Conservation (phyloP, 208 protist genomes). For the Leptomonas seymouri region DNA sequence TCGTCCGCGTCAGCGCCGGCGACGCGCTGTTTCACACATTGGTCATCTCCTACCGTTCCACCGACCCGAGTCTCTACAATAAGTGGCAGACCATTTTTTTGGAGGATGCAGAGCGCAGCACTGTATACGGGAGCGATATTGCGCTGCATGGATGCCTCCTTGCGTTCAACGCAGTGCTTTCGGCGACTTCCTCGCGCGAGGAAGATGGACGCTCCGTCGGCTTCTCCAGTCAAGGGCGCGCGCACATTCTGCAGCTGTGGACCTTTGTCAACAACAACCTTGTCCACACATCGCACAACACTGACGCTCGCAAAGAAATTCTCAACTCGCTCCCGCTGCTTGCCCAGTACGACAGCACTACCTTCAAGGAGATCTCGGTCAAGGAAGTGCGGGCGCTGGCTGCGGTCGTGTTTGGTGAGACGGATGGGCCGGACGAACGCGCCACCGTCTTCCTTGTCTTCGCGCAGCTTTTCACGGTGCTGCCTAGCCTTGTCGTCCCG, state of each 20-base stretch:
- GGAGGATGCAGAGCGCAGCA: slow-evolving; percentile 44
- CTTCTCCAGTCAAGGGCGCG: slow-evolving; percentile 42
- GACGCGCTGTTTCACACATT: slow-evolving; percentile 62
- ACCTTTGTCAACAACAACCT: slow-evolving; percentile 58
- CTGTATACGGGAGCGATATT: slow-evolving; percentile 41
- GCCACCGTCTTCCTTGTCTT: slow-evolving; percentile 68
- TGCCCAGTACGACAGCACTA: slow-evolving; percentile 69
- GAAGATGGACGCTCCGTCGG: slow-evolving; percentile 40
- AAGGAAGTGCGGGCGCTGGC: slow-evolving; percentile 48
- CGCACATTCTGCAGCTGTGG: slow-evolving; percentile 61
- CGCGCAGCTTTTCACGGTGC: slow-evolving; percentile 53
- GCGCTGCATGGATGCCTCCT: slow-evolving; percentile 66
- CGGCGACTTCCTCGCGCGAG: slow-evolving; percentile 46
- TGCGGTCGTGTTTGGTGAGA: slow-evolving; percentile 47
- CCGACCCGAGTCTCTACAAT: slow-evolving; percentile 47
- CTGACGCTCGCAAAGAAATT: slow-evolving; percentile 53
- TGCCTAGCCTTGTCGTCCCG: slow-evolving; percentile 67
- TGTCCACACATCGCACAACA: slow-evolving; percentile 19
- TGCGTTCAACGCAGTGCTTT: slow-evolving; percentile 75
- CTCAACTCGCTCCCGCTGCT: slow-evolving; percentile 70
- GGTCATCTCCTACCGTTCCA: slow-evolving; percentile 65
- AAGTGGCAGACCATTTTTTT: slow-evolving; percentile 73
- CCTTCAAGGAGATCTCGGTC: slow-evolving; percentile 63
- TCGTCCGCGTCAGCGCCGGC: slow-evolving; percentile 46
- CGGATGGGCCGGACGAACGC: slow-evolving; percentile 55